Evolutionary conservation across 176 grass and related monocot genomes (phyloP), one percentile per base, ranked within the genome.

Genomic region (Pontederia paniculata): DNA sequence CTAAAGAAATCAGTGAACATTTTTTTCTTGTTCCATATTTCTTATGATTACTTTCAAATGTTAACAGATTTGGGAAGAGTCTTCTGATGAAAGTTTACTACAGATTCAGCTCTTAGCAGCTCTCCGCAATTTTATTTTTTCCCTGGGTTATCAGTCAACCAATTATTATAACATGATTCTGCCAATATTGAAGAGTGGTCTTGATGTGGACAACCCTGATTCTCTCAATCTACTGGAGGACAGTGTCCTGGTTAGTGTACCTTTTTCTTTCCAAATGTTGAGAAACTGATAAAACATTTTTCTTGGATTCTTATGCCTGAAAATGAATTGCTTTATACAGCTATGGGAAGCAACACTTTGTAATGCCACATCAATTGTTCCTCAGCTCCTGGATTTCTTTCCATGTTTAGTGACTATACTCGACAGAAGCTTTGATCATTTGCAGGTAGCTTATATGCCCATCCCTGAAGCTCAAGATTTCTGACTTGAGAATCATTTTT

Each of bases 141-240:
- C 86, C 31, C 77, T 98, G 58, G 86, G 93, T 71, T 82, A 79
- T 57, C 93, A 98, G 54, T 90, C 77, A 15, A 72, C 80, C 45
- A 67, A 80, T 74, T 91, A 83, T 77, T 98, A 84, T 78, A 74
- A 75, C 66, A 77, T 88, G 83, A 76, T 98, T 75, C 79, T 98
- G 47, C 93, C 86, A 47, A 84, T 91, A 74, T 66, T 98, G 43
- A 87, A 73, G 75, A 88, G 71, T 74, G 86, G 86, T 62, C 81
- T 91, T 52, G 82, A 97, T 77, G 57, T 82, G 57, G 83, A 97
- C 37, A 88, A 72, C 57, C 86, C 93, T 53, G 93, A 97, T 82
- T 78, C 93, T 77, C 93, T 97, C 77, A 97, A 97, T 79, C 93
- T 98, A 74, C 93, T 98, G 0, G 93, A 98, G 78, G 93, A 91